Base-by-base conservation (phyloP, 2,329 filamentous ascomycete species). In the Microsporum ferrugineum region DNA sequence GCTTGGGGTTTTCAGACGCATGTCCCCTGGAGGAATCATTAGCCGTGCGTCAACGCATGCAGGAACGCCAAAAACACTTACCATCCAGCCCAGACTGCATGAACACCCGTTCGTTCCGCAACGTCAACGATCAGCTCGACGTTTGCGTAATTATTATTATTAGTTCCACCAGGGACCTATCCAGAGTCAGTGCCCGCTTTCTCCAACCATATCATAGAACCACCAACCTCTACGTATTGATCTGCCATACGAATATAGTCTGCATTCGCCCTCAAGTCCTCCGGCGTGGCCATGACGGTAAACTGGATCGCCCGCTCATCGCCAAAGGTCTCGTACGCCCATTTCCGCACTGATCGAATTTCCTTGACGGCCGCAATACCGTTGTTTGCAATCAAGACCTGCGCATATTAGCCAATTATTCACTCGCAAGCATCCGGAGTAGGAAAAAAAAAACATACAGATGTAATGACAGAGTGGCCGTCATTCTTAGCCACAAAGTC, bases 111-210 rank as follows among this genome's bases (percentile, higher is more conserved):
- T 65, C 94, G 90, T 82, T 99, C 94, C 31, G 94, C 94, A 73
- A 99, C 86, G 79, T 99, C 94, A 67, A 99, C 94, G 76, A 99
- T 99, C 73, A 99, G 82, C 80, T 99, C 94, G 63, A 99, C 94
- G 75, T 99, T 99, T 78, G 94, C 94, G 78, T 99, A 99, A 78
- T 99, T 99, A 86, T 99, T 96, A 83, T 99, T 99, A 81, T 99
- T 99, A 65, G 94, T 99, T 72, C 94, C 94, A 72, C 94, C 94
- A 38, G 94, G 94, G 64, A 99, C 92, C 81, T 83, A 69, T 47
- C 45, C 6, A 6, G 23, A 47, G 7, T 12, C 47, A 47, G 23
- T 14, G 33, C 66, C 60, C 31, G 31, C 55, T 58, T 17, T 7
- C 31, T 45, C 29, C 41, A 31, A 43, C 34, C 43, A 17, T 41